Evolutionary conservation across 257 asterid species (phyloP), one percentile per base, ranked within the genome.

Genomic region (Knoxia roxburghii): DNA sequence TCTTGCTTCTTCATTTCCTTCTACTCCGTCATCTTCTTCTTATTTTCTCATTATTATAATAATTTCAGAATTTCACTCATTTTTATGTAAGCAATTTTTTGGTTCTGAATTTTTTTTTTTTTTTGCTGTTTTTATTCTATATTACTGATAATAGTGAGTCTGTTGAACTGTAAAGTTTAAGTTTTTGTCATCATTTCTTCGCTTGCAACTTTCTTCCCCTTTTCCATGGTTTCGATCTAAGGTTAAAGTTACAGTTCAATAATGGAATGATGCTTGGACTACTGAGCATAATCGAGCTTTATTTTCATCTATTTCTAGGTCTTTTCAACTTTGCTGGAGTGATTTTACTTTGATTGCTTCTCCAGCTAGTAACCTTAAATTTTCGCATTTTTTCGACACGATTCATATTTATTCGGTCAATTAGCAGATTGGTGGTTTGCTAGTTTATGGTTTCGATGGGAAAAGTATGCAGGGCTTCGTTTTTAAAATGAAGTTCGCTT

Each of bases 301-400:
- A 18, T 27, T 74, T 2, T 11, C 53, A 49, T 59, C 54, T 17
- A 32, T 60, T 15, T 51, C 37, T 6, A 24, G 73, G 61, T 35
- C 26, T 29, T 46, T 46, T 30, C 69, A 40, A 29, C 65, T 56
- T 72, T 75, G 20, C 45, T 79, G 0, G 59, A 74, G 77, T 69
- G 41, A 68, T 55, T 73, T 82, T 59, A 53, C 66, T 64, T 65
- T 76, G 86, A 74, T 78, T 81, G 85, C 77, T 7, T 67, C 66
- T 71, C 68, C 35, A 63, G 41, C 20, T 35, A 1, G n/a, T 37
- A 27, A n/a, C 61, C 26, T 58, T 50, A 53, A 30, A 29, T 73
- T 60, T 61, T 18, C 18, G 57, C 41, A 59, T 23, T 54, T 67
- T 7, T 32, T 64, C 56, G 29, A n/a, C 64, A 61, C 48, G 48